These are phyloP conservation scores for Cucurbita argyrosperma DNA, from an alignment of 306 rosid genomes.

Conservation along the genomic window DNA sequence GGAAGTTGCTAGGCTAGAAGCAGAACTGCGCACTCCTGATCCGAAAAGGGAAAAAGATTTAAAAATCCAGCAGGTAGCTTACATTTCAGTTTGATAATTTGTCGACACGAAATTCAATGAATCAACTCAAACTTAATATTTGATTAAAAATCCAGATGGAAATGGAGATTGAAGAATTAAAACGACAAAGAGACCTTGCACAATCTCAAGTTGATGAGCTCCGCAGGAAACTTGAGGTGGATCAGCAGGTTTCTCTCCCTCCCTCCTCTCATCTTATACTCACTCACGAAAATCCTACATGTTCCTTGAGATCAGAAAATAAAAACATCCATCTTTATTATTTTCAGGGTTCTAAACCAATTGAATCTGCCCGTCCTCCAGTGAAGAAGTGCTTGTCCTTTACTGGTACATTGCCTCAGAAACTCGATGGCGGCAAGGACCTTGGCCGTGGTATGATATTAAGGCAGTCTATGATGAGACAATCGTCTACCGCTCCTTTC, in stretches of 20 bases:
- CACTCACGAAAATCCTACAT: neutral
- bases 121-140: constrained; percentile 7
- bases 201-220: constrained; percentile 75
- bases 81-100: neutral
- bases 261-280: neutral
- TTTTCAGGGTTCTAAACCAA: constrained; percentile 40
- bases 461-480: constrained; percentile 92
- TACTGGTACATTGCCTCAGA: constrained; percentile 44
- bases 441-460: constrained; percentile 28
- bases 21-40: constrained; percentile 85
- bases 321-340: neutral
- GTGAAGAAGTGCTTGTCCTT: constrained; percentile 88
- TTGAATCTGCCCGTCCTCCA: constrained; percentile 40
- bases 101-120: neutral
- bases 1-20: constrained; percentile 97
- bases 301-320: neutral
- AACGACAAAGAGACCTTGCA: constrained; percentile 77
- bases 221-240: constrained; percentile 63
- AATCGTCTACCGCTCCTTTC: constrained; percentile 91
- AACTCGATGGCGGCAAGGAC: constrained; percentile 30
- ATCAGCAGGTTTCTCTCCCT: constrained; percentile 45
- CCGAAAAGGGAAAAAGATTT: constrained; percentile 67
- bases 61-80: constrained; percentile 85
- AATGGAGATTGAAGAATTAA: constrained; percentile 89
- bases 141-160: constrained; percentile 55